Conservation (phyloP, 352 stramenopile species). For the Thraustotheca clavata region DNA sequence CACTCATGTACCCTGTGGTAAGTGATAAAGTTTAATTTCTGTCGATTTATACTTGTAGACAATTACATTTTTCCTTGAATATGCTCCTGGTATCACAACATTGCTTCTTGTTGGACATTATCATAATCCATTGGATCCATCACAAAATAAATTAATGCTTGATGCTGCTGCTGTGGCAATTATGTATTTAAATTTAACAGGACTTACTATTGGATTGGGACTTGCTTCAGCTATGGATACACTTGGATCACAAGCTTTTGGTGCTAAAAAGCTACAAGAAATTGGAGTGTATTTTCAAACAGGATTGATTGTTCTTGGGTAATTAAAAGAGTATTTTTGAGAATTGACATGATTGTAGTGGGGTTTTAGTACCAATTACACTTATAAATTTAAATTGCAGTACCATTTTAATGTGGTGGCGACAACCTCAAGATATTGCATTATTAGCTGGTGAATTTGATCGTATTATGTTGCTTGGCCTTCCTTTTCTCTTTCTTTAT, state of each 20-base stretch:
- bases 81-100: conserved; percentile 44
- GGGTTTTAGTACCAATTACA: conserved; percentile 35
- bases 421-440: conserved; percentile 55
- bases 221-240: conserved; percentile 86
- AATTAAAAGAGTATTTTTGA: conserved; percentile 25
- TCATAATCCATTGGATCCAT: conserved; percentile 27
- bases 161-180: conserved; percentile 57
- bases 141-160: conserved; percentile 42
- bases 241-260: conserved; percentile 73
- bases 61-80: conserved; percentile 58
- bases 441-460: conserved; percentile 55
- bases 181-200: conserved; percentile 80
- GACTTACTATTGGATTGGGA: conserved; percentile 67
- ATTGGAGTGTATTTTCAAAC: conserved; percentile 85
- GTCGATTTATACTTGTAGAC: conserved; percentile 15
- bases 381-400: conserved; percentile 62
- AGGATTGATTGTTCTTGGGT: conserved; percentile 53
- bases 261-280: conserved; percentile 67
- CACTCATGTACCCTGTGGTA: conserved; percentile 9
- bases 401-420: conserved; percentile 55
- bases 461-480: conserved; percentile 50
- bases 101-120: conserved; percentile 55
- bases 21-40: neutral
- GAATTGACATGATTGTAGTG: neutral
- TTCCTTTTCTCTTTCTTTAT: conserved; percentile 78